Evolutionary conservation across 2,329 filamentous ascomycete species (phyloP).

Genomic region (Sarocladiaceae sp.): DNA sequence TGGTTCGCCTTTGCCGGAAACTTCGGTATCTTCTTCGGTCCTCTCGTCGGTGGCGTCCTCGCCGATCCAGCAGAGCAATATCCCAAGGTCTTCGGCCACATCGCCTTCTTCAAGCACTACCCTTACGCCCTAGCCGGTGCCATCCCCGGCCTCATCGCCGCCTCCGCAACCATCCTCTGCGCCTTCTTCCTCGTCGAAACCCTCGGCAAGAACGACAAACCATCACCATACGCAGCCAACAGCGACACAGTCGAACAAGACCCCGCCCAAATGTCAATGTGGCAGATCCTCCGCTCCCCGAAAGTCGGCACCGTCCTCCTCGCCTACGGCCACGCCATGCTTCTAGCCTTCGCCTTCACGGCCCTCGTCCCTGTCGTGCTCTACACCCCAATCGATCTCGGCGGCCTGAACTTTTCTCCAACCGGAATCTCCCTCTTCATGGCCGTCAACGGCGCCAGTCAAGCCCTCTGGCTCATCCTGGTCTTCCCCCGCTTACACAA

Average conservation of each 20-base stretch:
- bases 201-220: conserved; percentile 26
- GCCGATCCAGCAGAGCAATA: conserved; percentile 65
- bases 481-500: conserved; percentile 65
- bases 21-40: conserved; percentile 68
- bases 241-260: conserved; percentile 3
- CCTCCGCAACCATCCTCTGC: conserved; percentile 47
- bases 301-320: conserved; percentile 64
- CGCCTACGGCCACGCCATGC: conserved; percentile 61
- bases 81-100: conserved; percentile 43
- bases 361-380: conserved; percentile 66
- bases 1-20: conserved; percentile 75
- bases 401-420: conserved; percentile 61
- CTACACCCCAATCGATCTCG: conserved; percentile 57
- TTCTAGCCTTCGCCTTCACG: conserved; percentile 69
- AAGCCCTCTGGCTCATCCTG: conserved; percentile 68
- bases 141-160: conserved; percentile 51
- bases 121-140: conserved; percentile 54
- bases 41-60: conserved; percentile 64
- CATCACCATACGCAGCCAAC: not conserved
- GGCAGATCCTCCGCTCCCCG: conserved; percentile 52
- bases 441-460: conserved; percentile 58
- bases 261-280: conserved; percentile 17
- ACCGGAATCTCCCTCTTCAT: conserved; percentile 64
- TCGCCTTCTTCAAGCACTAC: conserved; percentile 42
- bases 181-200: conserved; percentile 62